A percentile compares a stretch with the other conserved stretches of the same genome.
These are phyloP conservation scores for Primulina tabacum DNA, from an alignment of 257 asterid genomes.

Conservation along the genomic window DNA sequence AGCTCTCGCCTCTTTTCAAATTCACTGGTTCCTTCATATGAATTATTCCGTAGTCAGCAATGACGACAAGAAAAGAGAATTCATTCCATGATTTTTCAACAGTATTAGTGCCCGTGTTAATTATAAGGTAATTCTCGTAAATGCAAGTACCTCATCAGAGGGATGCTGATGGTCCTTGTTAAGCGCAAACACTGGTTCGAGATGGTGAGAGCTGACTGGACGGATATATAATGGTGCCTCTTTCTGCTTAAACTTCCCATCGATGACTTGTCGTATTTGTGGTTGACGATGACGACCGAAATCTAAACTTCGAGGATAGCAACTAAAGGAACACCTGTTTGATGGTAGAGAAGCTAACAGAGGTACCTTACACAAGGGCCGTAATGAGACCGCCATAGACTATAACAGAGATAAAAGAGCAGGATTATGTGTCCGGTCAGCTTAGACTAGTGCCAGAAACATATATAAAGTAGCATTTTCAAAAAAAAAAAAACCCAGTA, in stretches of 20 bases:
- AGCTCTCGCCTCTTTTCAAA: conserved; percentile 35
- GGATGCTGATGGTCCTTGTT: conserved; percentile 49
- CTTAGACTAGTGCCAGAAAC: conserved; percentile 13
- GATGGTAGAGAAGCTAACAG: conserved; percentile 32
- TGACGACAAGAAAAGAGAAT: conserved; percentile 10
- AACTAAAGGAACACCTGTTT: conserved; percentile 26
- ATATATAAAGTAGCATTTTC: conserved; percentile 2
- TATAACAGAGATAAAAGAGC: conserved; percentile 16
- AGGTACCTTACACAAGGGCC: conserved; percentile 45
- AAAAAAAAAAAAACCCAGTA: neutral
- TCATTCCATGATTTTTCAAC: neutral
- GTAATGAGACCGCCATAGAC: conserved; percentile 50
- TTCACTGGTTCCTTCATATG: conserved; percentile 47
- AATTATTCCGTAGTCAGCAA: conserved; percentile 18
- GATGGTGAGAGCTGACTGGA: conserved; percentile 29
- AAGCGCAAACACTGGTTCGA: conserved; percentile 38
- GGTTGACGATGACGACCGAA: conserved; percentile 21
- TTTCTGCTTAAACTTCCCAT: conserved; percentile 32
- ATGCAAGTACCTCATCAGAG: conserved; percentile 45
- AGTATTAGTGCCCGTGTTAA: neutral
- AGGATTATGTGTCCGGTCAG: conserved; percentile 22
- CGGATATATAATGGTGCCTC: conserved; percentile 29
- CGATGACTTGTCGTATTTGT: conserved; percentile 17
- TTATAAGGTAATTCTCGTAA: neutral
- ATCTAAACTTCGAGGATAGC: conserved; percentile 28